Conservation (phyloP, 371 early-diverging fungal species). For the Vairimorpha apis region DNA sequence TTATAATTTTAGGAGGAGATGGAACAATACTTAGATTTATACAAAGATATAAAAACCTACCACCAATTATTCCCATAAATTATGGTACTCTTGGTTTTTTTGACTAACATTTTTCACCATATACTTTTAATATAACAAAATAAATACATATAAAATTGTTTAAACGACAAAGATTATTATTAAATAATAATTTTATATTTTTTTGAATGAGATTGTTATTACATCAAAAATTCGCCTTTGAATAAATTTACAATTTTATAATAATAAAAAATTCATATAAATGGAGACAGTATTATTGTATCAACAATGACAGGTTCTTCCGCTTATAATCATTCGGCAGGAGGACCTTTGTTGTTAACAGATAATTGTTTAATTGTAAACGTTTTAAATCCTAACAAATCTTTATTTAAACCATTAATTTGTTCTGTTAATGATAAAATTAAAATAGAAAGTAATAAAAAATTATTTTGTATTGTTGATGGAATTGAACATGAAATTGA, state of each 20-base stretch:
- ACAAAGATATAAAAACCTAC: conserved; percentile 15
- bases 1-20: conserved; percentile 54
- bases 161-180: neutral
- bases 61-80: conserved; percentile 47
- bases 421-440: neutral
- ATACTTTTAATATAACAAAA: neutral
- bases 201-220: conserved; percentile 53
- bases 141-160: neutral
- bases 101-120: conserved; percentile 25
- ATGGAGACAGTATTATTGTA: conserved; percentile 55
- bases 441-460: neutral
- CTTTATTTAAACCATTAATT: conserved; percentile 31
- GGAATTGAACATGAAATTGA: conserved; percentile 64
- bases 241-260: conserved; percentile 22
- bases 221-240: conserved; percentile 22
- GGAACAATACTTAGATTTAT: conserved; percentile 48
- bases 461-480: neutral
- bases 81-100: conserved; percentile 45
- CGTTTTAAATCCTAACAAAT: conserved; percentile 27
- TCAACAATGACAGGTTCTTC: conserved; percentile 51
- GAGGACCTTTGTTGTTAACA: conserved; percentile 44
- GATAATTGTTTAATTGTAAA: conserved; percentile 17
- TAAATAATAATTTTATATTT: conserved; percentile 5
- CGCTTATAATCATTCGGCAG: conserved; percentile 54
- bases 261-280: conserved; percentile 16